Evolutionary conservation across 2,329 filamentous ascomycete genomes (phyloP).

Genomic region (Exophiala spinifera): DNA sequence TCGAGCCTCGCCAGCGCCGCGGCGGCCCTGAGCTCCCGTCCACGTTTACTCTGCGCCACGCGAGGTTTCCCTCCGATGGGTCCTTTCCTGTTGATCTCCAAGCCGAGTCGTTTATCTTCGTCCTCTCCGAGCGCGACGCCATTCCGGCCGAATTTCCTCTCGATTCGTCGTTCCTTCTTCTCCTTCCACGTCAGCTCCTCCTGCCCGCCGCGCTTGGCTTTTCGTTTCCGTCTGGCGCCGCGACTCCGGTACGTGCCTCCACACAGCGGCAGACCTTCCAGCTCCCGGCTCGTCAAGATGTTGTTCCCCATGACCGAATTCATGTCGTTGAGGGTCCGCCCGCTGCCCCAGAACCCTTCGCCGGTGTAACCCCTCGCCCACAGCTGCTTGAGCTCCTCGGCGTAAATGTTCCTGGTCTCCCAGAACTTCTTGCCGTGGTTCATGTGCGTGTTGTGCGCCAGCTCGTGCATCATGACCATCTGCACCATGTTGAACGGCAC

Average conservation of each 20-base stretch:
- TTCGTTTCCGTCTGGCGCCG: slow-evolving; percentile 51
- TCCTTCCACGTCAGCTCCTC: slow-evolving; percentile 63
- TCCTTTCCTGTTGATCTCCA: slow-evolving; percentile 62
- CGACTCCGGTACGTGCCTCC: slow-evolving; percentile 70
- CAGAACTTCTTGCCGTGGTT: slow-evolving; percentile 81
- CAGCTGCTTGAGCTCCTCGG: slow-evolving; percentile 65
- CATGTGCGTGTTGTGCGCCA: slow-evolving; percentile 89
- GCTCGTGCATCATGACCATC: slow-evolving; percentile 93
- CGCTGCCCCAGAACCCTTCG: slow-evolving; percentile 79
- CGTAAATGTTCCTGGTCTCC: slow-evolving; percentile 71
- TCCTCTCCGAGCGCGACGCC: slow-evolving; percentile 69
- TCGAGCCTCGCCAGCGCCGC: slow-evolving; percentile 74
- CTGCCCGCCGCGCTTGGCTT: slow-evolving; percentile 49
- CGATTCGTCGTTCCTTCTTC: slow-evolving; percentile 66
- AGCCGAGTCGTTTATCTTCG: slow-evolving; percentile 59
- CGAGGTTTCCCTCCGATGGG: slow-evolving; percentile 61
- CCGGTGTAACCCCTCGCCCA: slow-evolving; percentile 72
- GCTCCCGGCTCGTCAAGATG: slow-evolving; percentile 50
- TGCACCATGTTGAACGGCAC: slow-evolving; percentile 79
- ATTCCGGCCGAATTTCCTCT: slow-evolving; percentile 72
- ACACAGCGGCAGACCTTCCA: slow-evolving; percentile 69
- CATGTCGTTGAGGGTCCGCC: slow-evolving; percentile 60
- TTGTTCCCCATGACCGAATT: slow-evolving; percentile 54
- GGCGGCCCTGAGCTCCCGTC: slow-evolving; percentile 71
- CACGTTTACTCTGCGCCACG: slow-evolving; percentile 70